Conservation (phyloP, 176 grass and related monocot species). For the Thinopyrum elongatum region DNA sequence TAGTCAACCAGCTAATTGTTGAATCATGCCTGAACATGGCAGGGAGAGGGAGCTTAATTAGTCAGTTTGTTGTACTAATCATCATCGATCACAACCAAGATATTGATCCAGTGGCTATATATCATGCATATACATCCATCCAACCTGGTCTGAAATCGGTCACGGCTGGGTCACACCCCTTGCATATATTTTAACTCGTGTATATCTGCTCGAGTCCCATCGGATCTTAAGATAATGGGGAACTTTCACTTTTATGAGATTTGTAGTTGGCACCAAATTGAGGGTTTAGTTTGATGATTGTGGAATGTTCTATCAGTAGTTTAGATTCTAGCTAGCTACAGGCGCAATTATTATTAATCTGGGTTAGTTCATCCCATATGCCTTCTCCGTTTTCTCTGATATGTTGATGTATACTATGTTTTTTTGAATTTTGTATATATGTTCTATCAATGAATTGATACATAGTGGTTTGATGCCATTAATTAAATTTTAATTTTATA, state of each 20-base stretch:
- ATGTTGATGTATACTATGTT: neutral
- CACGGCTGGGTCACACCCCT: slow-evolving; percentile 31
- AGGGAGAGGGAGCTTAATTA: neutral
- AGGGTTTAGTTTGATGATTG: slow-evolving; percentile 29
- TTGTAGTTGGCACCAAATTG: slow-evolving; percentile 36
- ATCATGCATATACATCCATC: slow-evolving; percentile 30
- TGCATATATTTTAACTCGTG: slow-evolving; percentile 3
- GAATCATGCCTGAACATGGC: slow-evolving; percentile 53
- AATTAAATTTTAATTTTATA: neutral
- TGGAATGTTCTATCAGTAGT: slow-evolving; percentile 36
- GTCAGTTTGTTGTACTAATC: neutral
- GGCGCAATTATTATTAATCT: slow-evolving; percentile 22
- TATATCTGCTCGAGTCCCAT: slow-evolving; percentile 23
- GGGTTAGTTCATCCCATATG: neutral
- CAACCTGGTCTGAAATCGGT: slow-evolving; percentile 41
- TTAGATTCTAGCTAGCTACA: slow-evolving; percentile 33
- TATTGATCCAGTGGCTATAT: slow-evolving; percentile 27
- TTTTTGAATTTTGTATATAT: neutral
- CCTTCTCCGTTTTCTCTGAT: neutral
- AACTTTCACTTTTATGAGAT: slow-evolving; percentile 31
- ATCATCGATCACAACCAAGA: slow-evolving; percentile 48
- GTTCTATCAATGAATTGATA: neutral
- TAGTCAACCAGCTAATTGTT: slow-evolving; percentile 45
- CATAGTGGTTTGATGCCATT: neutral
- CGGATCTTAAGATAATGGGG: slow-evolving; percentile 31